These are phyloP conservation scores for Nakazawaea peltata DNA, from an alignment of 805 yeast species.

Conservation along the genomic window DNA sequence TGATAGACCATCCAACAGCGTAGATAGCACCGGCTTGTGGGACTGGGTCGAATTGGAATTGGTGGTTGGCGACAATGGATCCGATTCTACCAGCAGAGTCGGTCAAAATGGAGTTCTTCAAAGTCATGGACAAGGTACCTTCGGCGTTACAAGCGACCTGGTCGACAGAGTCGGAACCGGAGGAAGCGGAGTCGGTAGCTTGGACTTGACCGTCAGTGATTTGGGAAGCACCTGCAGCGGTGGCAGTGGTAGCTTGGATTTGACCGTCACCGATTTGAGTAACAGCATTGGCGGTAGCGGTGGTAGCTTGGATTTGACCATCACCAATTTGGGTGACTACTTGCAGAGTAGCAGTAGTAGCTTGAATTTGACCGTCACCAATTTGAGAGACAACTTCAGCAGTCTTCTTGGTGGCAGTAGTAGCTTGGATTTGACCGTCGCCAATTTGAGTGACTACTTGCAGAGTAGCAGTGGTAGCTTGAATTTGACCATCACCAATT, in stretches of 20 bases:
- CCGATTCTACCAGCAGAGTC: slow-evolving; percentile 65
- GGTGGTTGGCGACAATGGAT: slow-evolving; percentile 75
- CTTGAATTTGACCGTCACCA: slow-evolving; percentile 38
- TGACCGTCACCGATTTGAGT: slow-evolving; percentile 43
- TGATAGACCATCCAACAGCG: slow-evolving; percentile 57
- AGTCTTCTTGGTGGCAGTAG: slow-evolving; percentile 26
- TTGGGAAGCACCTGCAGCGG: slow-evolving; percentile 27
- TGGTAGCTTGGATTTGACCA: slow-evolving; percentile 32
- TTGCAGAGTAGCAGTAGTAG: slow-evolving; percentile 26
- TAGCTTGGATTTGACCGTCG: slow-evolving; percentile 31
- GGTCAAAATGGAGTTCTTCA: slow-evolving; percentile 41
- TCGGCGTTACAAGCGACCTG: slow-evolving; percentile 15
- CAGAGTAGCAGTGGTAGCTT: slow-evolving; percentile 30
- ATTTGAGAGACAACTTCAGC: slow-evolving; percentile 30
- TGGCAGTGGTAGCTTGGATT: slow-evolving; percentile 31
- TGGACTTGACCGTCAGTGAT: slow-evolving; percentile 28
- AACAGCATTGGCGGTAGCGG: slow-evolving; percentile 21
- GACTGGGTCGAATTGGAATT: slow-evolving; percentile 74
- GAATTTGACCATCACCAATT: slow-evolving; percentile 57
- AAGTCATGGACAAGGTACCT: slow-evolving; percentile 46
- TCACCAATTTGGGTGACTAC: slow-evolving; percentile 39
- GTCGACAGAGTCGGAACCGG: neutral
- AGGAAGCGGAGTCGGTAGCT: slow-evolving; percentile 1
- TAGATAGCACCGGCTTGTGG: slow-evolving; percentile 73
- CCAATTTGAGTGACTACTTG: slow-evolving; percentile 28